Evolutionary conservation across 1,284 basidiomycete genomes (phyloP).

Genomic region (Leccinum solheimii): DNA sequence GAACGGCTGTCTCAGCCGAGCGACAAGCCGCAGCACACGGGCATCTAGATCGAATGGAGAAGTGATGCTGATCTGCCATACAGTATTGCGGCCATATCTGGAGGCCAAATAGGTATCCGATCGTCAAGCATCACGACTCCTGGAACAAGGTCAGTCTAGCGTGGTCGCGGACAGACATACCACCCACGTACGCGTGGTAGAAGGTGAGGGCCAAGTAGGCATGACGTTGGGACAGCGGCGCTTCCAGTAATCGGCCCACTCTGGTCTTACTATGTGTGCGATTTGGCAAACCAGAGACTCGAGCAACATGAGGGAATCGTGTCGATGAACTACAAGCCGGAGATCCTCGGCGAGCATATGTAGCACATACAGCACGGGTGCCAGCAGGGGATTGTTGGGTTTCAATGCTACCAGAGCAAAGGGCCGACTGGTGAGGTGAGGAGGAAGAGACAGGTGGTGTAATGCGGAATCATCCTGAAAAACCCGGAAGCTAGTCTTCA

Average conservation of each 20-base stretch:
- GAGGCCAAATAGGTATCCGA: slow-evolving; percentile 67
- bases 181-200: slow-evolving; percentile 42
- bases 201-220: slow-evolving; percentile 55
- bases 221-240: slow-evolving; percentile 65
- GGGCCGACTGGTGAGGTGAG: slow-evolving; percentile 26
- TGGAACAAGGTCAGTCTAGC: slow-evolving; percentile 24
- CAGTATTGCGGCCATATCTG: slow-evolving; percentile 62
- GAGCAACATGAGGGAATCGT: slow-evolving; percentile 57
- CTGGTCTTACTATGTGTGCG: slow-evolving; percentile 65
- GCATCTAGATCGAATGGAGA: too few species aligned
- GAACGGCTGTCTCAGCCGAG: too few species aligned
- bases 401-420: slow-evolving; percentile 25
- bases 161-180: background rate
- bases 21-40: too few species aligned
- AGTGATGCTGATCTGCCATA: slow-evolving; percentile 55
- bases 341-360: slow-evolving; percentile 77
- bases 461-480: slow-evolving; percentile 63
- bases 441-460: slow-evolving; percentile 45
- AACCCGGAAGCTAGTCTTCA: slow-evolving; percentile 45
- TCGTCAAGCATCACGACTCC: slow-evolving; percentile 56
- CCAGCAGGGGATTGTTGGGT: slow-evolving; percentile 45
- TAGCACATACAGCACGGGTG: slow-evolving; percentile 62
- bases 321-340: slow-evolving; percentile 54
- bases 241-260: slow-evolving; percentile 90
- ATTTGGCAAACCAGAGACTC: slow-evolving; percentile 67